Percentiles rank a stretch among this genome's conserved stretches.
Conservation (phyloP, 139 green algal genomes). For the Volvox reticuliferus region DNA sequence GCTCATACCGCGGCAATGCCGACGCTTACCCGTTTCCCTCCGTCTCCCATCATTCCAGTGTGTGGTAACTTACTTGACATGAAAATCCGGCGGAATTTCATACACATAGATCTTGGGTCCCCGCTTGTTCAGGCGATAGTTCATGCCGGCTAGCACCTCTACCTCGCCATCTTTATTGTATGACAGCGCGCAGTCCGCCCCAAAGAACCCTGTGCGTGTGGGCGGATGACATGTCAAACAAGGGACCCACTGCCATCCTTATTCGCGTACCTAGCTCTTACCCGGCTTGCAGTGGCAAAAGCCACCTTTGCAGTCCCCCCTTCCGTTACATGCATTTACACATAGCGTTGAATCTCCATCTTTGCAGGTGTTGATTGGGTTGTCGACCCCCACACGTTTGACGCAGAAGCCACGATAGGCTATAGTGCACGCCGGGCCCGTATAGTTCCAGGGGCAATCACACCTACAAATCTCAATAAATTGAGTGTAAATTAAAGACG, state of each 20-base stretch:
- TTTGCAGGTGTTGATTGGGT: slow-evolving; percentile 54
- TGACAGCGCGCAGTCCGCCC: slow-evolving; percentile 57
- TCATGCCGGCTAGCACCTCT: slow-evolving; percentile 45
- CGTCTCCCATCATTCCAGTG: not conserved
- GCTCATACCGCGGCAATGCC: not conserved
- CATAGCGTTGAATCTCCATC: slow-evolving; percentile 41
- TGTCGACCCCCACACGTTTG: slow-evolving; percentile 45
- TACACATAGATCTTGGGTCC: slow-evolving; percentile 58
- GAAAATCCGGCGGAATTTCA: slow-evolving; percentile 60
- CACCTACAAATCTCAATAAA: slow-evolving; percentile 38
- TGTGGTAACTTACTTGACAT: slow-evolving; percentile 55
- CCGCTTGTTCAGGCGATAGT: slow-evolving; percentile 40
- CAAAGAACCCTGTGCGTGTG: slow-evolving; percentile 49
- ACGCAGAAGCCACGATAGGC: slow-evolving; percentile 49
- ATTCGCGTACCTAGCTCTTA: not conserved
- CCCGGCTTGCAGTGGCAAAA: slow-evolving; percentile 59
- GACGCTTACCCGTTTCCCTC: not conserved
- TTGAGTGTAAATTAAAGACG: not conserved
- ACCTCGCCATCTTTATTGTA: slow-evolving; percentile 17
- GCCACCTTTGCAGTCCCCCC: slow-evolving; percentile 41
- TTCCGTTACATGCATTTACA: slow-evolving; percentile 52
- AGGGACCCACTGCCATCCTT: too few species aligned
- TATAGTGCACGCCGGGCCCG: slow-evolving; percentile 22
- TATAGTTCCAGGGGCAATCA: slow-evolving; percentile 61
- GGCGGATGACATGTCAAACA: too few species aligned